Evolutionary conservation across 1,284 basidiomycete genomes (phyloP).

Genomic region (Calocybe gambosa): DNA sequence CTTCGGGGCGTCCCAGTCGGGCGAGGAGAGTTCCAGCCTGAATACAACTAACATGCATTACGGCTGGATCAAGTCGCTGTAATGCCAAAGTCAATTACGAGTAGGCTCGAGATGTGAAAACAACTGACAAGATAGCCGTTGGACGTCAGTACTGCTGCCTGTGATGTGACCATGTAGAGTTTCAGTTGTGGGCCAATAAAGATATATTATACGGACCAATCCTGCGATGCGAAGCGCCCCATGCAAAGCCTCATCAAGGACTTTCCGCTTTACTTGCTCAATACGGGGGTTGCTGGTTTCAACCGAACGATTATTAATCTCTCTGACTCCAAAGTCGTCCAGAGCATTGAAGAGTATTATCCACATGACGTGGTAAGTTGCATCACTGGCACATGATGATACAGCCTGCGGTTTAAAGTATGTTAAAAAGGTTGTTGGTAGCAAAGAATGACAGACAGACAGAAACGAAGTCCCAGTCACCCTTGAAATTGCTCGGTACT

Average conservation of each 20-base stretch:
- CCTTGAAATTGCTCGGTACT: constrained; percentile 77
- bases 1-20: constrained; percentile 74
- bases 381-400: constrained; percentile 72
- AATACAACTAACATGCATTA: constrained; percentile 81
- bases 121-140: constrained; percentile 73
- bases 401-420: constrained; percentile 28
- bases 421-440: not conserved
- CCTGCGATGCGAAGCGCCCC: constrained; percentile 83
- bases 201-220: constrained; percentile 43
- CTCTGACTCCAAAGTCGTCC: constrained; percentile 79
- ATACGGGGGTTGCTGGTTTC: constrained; percentile 43
- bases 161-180: constrained; percentile 11
- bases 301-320: constrained; percentile 44
- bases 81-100: constrained; percentile 2
- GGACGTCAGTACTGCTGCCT: constrained; percentile 74
- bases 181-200: not conserved
- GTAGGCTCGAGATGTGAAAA: constrained; percentile 6
- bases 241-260: constrained; percentile 77
- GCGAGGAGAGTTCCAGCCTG: constrained; percentile 81
- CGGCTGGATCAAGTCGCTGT: constrained; percentile 73
- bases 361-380: constrained; percentile 89
- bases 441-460: constrained; percentile 37
- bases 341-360: constrained; percentile 72
- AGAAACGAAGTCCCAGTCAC: constrained; percentile 86
- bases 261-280: constrained; percentile 59